Evolutionary conservation across 371 early-diverging fungal genomes (phyloP).

Genomic region (Actinomortierella wolfii): DNA sequence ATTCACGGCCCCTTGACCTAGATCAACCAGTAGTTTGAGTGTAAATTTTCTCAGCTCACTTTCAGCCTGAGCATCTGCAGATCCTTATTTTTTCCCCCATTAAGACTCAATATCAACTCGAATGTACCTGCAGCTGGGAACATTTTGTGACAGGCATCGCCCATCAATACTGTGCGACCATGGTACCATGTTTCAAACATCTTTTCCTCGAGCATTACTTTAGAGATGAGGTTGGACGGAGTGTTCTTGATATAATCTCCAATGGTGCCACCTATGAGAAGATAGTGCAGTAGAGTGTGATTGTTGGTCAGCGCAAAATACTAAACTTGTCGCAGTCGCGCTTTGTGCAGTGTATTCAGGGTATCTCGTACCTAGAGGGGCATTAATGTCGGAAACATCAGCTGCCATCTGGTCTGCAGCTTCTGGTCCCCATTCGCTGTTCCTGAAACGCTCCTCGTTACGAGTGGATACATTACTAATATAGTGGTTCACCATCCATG

Average conservation of each 20-base stretch:
- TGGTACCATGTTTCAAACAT: constrained; percentile 17
- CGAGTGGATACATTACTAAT: too few species aligned
- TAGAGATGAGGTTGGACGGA: constrained; percentile 10
- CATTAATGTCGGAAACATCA: not conserved
- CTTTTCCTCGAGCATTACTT: constrained; percentile 24
- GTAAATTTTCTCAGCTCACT: too few species aligned
- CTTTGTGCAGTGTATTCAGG: too few species aligned
- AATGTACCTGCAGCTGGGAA: not conserved
- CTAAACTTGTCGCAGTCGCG: too few species aligned
- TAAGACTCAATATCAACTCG: too few species aligned
- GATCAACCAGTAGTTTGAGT: too few species aligned
- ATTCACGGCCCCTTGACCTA: constrained; percentile 16
- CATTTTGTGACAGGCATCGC: constrained; percentile 25
- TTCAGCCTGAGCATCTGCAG: too few species aligned
- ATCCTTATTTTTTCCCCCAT: too few species aligned
- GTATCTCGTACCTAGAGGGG: too few species aligned
- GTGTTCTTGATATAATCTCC: constrained; percentile 15
- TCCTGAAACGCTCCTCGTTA: constrained; percentile 4
- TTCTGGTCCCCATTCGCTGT: constrained; percentile 16
- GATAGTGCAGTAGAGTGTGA: not conserved
- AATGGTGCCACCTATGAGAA: constrained; percentile 4
- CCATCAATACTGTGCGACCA: constrained; percentile 1
- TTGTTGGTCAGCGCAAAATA: too few species aligned
- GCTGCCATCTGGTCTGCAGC: constrained; percentile 6
- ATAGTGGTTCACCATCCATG: too few species aligned